Percentiles rank a stretch among this genome's conserved stretches.
These are phyloP conservation scores for Gossypium gossypioides DNA, from an alignment of 441 rosid species.

Conservation along the genomic window DNA sequence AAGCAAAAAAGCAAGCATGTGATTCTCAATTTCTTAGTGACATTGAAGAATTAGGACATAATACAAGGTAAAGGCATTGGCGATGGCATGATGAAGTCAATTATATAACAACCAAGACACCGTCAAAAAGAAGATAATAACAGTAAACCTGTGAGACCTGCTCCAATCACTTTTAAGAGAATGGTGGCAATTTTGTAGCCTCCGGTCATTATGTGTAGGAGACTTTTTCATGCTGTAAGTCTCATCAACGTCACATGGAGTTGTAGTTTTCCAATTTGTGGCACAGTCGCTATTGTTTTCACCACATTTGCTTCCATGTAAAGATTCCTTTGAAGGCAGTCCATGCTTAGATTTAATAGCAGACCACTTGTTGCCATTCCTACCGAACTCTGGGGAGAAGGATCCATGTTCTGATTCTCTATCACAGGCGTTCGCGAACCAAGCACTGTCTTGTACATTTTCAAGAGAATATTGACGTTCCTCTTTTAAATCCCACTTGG, in stretches of 20 bases:
- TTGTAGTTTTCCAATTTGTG: conserved; percentile 27
- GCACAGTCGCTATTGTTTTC: conserved; percentile 29
- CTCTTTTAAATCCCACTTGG: conserved; percentile 80
- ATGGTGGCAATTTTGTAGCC: conserved; percentile 37
- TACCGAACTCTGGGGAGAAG: conserved; percentile 36
- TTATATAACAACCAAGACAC: neutral
- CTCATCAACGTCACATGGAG: conserved; percentile 38
- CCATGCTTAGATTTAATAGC: conserved; percentile 27
- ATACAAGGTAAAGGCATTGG: neutral
- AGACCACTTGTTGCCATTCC: conserved; percentile 41
- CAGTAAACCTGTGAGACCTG: conserved; percentile 38
- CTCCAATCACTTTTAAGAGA: conserved; percentile 58
- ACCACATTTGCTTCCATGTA: conserved; percentile 49
- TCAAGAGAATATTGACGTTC: conserved; percentile 40
- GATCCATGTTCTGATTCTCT: conserved; percentile 38
- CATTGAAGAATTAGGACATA: neutral
- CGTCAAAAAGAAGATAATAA: neutral
- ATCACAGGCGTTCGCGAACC: conserved; percentile 42
- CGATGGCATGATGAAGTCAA: neutral
- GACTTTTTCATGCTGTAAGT: conserved; percentile 54
- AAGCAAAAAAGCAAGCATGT: neutral
- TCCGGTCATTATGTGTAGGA: conserved; percentile 69
- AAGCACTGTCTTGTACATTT: conserved; percentile 24
- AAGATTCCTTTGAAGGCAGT: conserved; percentile 38
- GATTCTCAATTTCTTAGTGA: neutral